These are phyloP conservation scores for Passalora sequoiae DNA, from an alignment of 2,329 filamentous ascomycete species.

Conservation along the genomic window DNA sequence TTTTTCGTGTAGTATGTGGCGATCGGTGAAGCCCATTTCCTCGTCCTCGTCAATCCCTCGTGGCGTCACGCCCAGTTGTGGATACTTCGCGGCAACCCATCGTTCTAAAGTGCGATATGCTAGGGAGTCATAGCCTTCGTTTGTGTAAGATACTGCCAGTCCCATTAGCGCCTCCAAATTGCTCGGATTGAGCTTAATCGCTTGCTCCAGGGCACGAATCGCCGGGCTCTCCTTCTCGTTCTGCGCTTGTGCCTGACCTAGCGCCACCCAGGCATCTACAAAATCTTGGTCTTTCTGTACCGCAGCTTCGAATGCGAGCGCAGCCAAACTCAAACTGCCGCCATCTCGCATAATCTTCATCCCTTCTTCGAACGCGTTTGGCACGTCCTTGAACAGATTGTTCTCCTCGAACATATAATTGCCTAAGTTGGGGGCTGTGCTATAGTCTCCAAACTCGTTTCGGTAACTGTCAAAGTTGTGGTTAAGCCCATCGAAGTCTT, in stretches of 20 bases:
- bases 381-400: conserved; percentile 76
- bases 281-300: conserved; percentile 85
- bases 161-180: conserved; percentile 92
- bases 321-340: conserved; percentile 87
- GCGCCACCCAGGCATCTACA: conserved; percentile 86
- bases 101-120: conserved; percentile 94
- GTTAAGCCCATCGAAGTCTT: conserved; percentile 64
- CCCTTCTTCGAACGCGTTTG: conserved; percentile 87
- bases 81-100: conserved; percentile 95
- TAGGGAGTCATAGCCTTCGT: conserved; percentile 96
- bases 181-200: conserved; percentile 77
- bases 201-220: conserved; percentile 87
- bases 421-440: conserved; percentile 53
- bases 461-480: conserved; percentile 53
- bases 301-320: conserved; percentile 91
- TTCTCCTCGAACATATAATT: conserved; percentile 94
- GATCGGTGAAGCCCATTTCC: conserved; percentile 90
- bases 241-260: conserved; percentile 89
- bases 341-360: conserved; percentile 88
- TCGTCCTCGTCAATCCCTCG: conserved; percentile 57
- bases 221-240: conserved; percentile 98
- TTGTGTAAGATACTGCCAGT: conserved; percentile 92
- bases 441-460: conserved; percentile 53
- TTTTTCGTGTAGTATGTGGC: conserved; percentile 80
- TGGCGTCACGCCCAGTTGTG: conserved; percentile 67